Evolutionary conservation across 2,329 filamentous ascomycete genomes (phyloP).

Genomic region (Anthostomella pinea): DNA sequence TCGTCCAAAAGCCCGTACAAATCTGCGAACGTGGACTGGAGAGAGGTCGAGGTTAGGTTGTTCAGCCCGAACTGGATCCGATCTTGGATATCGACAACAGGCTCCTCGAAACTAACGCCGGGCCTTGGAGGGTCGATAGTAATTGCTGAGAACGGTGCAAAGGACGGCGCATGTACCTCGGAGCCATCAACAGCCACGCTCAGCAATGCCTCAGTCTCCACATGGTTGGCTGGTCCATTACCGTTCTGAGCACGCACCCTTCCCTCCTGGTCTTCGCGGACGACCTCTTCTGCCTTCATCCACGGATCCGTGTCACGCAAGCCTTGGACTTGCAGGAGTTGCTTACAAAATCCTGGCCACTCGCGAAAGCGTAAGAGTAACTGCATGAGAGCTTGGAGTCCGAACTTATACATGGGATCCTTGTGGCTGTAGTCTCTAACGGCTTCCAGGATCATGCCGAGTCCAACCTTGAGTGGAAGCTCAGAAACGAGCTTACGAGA

Average conservation of each 20-base stretch:
- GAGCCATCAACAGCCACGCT: conserved; percentile 72
- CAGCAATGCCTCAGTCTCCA: conserved; percentile 50
- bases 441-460: conserved; percentile 96
- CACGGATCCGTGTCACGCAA: conserved; percentile 83
- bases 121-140: conserved; percentile 68
- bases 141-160: conserved; percentile 78
- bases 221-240: conserved; percentile 33
- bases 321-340: conserved; percentile 76
- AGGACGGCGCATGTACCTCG: conserved; percentile 61
- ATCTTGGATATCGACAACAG: conserved; percentile 80
- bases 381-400: conserved; percentile 89
- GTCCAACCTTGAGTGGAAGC: conserved; percentile 86
- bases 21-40: conserved; percentile 80
- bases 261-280: conserved; percentile 65
- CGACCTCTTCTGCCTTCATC: conserved; percentile 76
- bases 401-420: conserved; percentile 96
- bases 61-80: conserved; percentile 95
- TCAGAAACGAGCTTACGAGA: conserved; percentile 88
- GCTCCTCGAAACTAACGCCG: conserved; percentile 71
- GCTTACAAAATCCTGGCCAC: conserved; percentile 92
- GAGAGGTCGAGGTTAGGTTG: conserved; percentile 88
- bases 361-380: conserved; percentile 79
- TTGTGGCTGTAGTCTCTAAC: conserved; percentile 81
- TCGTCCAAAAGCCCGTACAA: conserved; percentile 75
- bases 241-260: conserved; percentile 55